Conservation (phyloP, 225 moss, liverwort and hornwort species). For the Bryoerythrophyllum caledonicum region DNA sequence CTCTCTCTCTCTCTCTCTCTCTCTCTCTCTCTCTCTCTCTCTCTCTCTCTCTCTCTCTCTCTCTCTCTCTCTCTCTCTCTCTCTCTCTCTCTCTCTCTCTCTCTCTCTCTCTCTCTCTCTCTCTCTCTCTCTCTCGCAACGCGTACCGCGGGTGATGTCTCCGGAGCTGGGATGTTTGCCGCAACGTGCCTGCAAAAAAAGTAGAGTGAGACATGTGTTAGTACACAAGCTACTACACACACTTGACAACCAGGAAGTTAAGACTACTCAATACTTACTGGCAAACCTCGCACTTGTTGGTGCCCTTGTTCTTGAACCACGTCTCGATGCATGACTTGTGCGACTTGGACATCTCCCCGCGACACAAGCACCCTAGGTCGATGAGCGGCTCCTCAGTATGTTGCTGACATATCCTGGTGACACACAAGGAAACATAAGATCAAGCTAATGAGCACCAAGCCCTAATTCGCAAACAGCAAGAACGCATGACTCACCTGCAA, state of each 20-base stretch:
- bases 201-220: too few relatives aligned
- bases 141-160: conserved; percentile 62
- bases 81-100: too few relatives aligned
- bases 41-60: too few relatives aligned
- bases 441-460: too few relatives aligned
- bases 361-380: conserved; percentile 84
- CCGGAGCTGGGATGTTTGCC: conserved; percentile 67
- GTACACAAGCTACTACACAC: too few relatives aligned
- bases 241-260: background rate
- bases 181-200: conserved; percentile 66
- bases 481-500: conserved; percentile 38
- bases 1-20: too few relatives aligned
- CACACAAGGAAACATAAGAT: too few relatives aligned
- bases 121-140: too few relatives aligned
- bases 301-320: conserved; percentile 95
- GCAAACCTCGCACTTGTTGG: conserved; percentile 97
- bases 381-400: conserved; percentile 74
- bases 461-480: background rate
- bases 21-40: too few relatives aligned
- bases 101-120: too few relatives aligned
- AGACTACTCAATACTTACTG: conserved; percentile 54
- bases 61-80: too few relatives aligned
- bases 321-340: conserved; percentile 82
- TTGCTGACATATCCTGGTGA: conserved; percentile 84
- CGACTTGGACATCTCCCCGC: conserved; percentile 90